Percentiles rank a stretch among this genome's conserved stretches.
These are phyloP conservation scores for Mycoemilia scoparia DNA, from an alignment of 192 early-diverging fungal species.

Conservation along the genomic window DNA sequence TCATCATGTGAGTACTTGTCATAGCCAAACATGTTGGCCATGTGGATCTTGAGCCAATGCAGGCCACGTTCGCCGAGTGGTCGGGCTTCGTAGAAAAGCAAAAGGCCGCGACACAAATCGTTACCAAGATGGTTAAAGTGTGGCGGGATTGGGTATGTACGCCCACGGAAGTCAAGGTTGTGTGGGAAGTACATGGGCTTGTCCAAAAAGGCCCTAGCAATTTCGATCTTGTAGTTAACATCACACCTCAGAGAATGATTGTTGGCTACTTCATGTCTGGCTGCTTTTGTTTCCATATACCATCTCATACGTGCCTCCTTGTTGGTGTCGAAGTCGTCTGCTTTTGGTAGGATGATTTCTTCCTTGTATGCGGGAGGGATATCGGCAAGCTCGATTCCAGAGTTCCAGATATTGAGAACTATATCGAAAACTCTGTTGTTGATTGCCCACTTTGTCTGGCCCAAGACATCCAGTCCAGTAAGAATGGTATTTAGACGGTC, in stretches of 20 bases:
- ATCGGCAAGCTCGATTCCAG: slow-evolving; percentile 47
- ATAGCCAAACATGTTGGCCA: slow-evolving; percentile 77
- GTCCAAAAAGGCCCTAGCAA: slow-evolving; percentile 72
- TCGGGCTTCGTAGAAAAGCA: slow-evolving; percentile 65
- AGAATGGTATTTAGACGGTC: slow-evolving; percentile 47
- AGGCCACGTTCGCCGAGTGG: slow-evolving; percentile 63
- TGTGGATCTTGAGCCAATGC: slow-evolving; percentile 87
- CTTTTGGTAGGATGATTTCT: slow-evolving; percentile 36
- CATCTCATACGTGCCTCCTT: slow-evolving; percentile 35
- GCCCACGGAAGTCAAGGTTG: slow-evolving; percentile 92
- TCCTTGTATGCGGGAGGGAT: slow-evolving; percentile 39
- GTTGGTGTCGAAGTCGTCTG: slow-evolving; percentile 42
- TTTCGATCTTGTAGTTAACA: slow-evolving; percentile 90
- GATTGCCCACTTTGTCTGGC: slow-evolving; percentile 69
- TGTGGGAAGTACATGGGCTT: slow-evolving; percentile 92
- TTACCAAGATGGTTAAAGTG: slow-evolving; percentile 92
- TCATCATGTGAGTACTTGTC: slow-evolving; percentile 86
- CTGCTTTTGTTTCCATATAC: slow-evolving; percentile 30
- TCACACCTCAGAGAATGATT: slow-evolving; percentile 76
- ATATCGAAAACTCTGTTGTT: slow-evolving; percentile 69
- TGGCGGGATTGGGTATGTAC: slow-evolving; percentile 91
- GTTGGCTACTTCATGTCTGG: slow-evolving; percentile 44
- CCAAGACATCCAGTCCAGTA: slow-evolving; percentile 71
- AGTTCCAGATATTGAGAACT: slow-evolving; percentile 76
- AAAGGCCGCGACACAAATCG: slow-evolving; percentile 84